A percentile compares a stretch with the other conserved stretches of the same genome.
phyloP scores from a whole-genome alignment of 805 yeast species.

The Kodamaea leandrae region DNA sequence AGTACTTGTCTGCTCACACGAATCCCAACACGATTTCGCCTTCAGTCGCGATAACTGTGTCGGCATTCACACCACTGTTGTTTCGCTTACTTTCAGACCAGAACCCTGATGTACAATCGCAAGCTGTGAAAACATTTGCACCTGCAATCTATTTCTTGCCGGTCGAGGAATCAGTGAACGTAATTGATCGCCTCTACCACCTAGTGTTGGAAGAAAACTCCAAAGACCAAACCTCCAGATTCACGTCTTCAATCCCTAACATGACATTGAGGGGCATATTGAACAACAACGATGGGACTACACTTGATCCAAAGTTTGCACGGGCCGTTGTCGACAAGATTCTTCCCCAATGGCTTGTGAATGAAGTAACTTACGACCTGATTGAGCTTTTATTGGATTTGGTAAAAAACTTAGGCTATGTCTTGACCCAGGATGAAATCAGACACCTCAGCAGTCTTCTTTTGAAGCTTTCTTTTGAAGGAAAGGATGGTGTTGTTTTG shows the following conservation, averaged over 20 bases:
- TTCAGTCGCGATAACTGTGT: conserved; percentile 2
- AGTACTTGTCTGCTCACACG: conserved; percentile 29
- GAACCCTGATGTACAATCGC: conserved; percentile 71
- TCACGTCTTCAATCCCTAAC: conserved; percentile 50
- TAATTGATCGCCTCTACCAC: conserved; percentile 30
- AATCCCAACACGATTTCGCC: background rate
- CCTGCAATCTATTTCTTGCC: conserved; percentile 42
- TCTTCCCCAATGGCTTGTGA: conserved; percentile 36
- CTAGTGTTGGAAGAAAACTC: conserved; percentile 18
- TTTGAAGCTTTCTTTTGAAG: conserved; percentile 36
- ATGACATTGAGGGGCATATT: conserved; percentile 51
- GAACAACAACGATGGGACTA: conserved; percentile 11
- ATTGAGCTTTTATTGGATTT: conserved; percentile 62
- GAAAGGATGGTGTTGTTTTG: conserved; percentile 40
- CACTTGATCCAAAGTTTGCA: conserved; percentile 17
- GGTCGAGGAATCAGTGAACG: conserved; percentile 25
- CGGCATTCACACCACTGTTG: conserved; percentile 27
- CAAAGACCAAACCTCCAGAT: conserved; percentile 17
- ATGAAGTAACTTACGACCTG: conserved; percentile 47
- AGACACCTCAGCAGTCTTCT: conserved; percentile 25
- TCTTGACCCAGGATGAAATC: conserved; percentile 37
- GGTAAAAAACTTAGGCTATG: conserved; percentile 47
- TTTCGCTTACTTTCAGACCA: conserved; percentile 53
- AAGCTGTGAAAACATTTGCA: conserved; percentile 60
- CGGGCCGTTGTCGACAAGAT: conserved; percentile 34